phyloP scores from a whole-genome alignment of 169 alveolate species.

The Eimeria brunetti region DNA sequence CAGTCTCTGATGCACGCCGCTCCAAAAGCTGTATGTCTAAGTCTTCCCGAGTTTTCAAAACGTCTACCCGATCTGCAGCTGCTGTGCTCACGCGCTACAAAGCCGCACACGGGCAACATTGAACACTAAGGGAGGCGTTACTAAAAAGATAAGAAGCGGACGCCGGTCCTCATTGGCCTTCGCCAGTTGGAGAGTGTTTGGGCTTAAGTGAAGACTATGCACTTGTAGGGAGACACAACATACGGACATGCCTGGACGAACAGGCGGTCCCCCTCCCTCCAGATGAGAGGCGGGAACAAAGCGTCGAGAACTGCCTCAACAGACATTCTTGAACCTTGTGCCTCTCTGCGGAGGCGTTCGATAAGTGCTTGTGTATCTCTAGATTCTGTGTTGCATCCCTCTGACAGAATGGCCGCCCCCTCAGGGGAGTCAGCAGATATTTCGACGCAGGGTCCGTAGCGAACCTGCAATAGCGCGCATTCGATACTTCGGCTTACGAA shows the following conservation, averaged over 20 bases:
- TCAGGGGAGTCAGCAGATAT: constrained; percentile 40
- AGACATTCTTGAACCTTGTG: constrained; percentile 54
- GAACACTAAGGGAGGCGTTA: background rate
- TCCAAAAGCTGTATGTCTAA: constrained; percentile 72
- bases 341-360: constrained; percentile 49
- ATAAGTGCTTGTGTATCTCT: constrained; percentile 30
- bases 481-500: background rate
- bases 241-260: constrained; percentile 55
- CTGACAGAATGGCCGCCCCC: constrained; percentile 16
- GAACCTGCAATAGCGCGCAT: constrained; percentile 16
- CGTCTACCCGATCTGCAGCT: constrained; percentile 79
- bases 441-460: constrained; percentile 69
- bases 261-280: constrained; percentile 70
- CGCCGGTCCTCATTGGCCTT: too few species aligned
- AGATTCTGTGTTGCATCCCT: constrained; percentile 8
- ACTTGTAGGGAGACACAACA: background rate
- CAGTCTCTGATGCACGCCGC: constrained; percentile 76
- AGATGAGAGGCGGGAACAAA: constrained; percentile 68
- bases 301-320: constrained; percentile 71
- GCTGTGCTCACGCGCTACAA: constrained; percentile 75
- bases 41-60: constrained; percentile 74
- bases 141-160: too few species aligned
- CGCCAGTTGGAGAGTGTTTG: background rate
- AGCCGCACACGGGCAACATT: background rate
- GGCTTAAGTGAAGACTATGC: background rate